These are phyloP conservation scores for Amborella trichopoda DNA, from an alignment of 164 flowering plant species.

Conservation along the genomic window DNA sequence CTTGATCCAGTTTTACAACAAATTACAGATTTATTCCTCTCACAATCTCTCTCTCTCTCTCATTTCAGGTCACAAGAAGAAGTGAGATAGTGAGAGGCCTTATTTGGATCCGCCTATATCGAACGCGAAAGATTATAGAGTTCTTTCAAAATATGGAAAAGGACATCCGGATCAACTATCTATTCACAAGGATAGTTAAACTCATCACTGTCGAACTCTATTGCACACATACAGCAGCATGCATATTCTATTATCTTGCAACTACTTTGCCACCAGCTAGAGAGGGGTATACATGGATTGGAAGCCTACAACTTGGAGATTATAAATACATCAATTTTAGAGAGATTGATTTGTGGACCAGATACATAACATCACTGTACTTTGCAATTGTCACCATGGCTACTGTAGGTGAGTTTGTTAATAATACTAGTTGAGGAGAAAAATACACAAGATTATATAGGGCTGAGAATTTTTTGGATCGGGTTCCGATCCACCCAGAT, in stretches of 20 bases:
- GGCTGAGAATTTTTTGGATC: too few species aligned
- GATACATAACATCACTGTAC: conserved; percentile 27
- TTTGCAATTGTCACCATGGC: conserved; percentile 19
- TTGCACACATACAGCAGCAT: conserved; percentile 76
- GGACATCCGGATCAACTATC: conserved; percentile 58
- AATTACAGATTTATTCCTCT: too few species aligned
- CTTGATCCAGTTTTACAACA: too few species aligned
- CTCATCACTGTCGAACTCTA: conserved; percentile 57
- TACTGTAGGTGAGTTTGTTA: conserved; percentile 15
- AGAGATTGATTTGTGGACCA: conserved; percentile 59
- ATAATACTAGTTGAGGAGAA: too few species aligned
- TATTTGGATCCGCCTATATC: conserved; percentile 48
- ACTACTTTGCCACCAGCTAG: conserved; percentile 48
- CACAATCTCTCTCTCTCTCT: too few species aligned
- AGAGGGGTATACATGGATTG: conserved; percentile 82
- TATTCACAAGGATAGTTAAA: conserved; percentile 55
- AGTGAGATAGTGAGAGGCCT: conserved; percentile 52
- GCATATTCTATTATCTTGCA: conserved; percentile 67
- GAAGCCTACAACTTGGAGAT: conserved; percentile 60
- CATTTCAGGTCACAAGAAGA: conserved; percentile 43
- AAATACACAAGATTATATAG: too few species aligned
- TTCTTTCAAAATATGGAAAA: conserved; percentile 54
- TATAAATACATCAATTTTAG: conserved; percentile 52
- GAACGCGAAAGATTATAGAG: conserved; percentile 32
- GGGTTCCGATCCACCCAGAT: too few species aligned